Evolutionary conservation across 805 yeast genomes (phyloP).

Genomic region (Blastobotrys parvus): DNA sequence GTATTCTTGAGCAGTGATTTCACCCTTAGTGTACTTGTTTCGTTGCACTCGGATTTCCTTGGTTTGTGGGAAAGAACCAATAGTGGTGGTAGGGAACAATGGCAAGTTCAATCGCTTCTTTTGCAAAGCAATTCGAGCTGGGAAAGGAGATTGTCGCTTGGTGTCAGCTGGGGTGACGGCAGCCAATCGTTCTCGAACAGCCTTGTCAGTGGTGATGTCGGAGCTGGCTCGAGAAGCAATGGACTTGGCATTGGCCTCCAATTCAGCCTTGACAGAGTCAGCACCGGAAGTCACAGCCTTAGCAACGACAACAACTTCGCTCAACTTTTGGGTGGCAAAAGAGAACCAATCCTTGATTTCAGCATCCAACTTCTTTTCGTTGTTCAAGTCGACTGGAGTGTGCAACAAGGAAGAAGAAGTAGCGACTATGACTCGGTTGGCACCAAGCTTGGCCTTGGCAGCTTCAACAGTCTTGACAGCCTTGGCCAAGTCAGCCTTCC

Average conservation of each 20-base stretch:
- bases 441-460: conserved; percentile 80
- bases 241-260: conserved; percentile 81
- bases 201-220: conserved; percentile 81
- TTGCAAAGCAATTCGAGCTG: conserved; percentile 81
- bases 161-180: conserved; percentile 54
- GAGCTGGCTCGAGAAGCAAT: conserved; percentile 81
- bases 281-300: conserved; percentile 66
- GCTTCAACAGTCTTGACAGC: conserved; percentile 74
- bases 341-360: conserved; percentile 97
- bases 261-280: conserved; percentile 64
- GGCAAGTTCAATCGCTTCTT: conserved; percentile 90
- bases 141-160: conserved; percentile 81
- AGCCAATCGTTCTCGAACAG: conserved; percentile 81
- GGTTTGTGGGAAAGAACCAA: conserved; percentile 99
- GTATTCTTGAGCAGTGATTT: conserved; percentile 88
- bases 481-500: conserved; percentile 93
- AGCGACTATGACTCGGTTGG: conserved; percentile 64
- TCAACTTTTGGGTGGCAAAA: conserved; percentile 93
- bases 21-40: conserved; percentile 97
- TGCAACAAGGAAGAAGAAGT: conserved; percentile 96
- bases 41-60: conserved; percentile 98
- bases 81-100: conserved; percentile 98
- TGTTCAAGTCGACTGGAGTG: conserved; percentile 94
- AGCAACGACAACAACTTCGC: conserved; percentile 85
- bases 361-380: conserved; percentile 84